Evolutionary conservation across 495 filamentous ascomycete genomes (phyloP).

Genomic region (Penicillium lagena): DNA sequence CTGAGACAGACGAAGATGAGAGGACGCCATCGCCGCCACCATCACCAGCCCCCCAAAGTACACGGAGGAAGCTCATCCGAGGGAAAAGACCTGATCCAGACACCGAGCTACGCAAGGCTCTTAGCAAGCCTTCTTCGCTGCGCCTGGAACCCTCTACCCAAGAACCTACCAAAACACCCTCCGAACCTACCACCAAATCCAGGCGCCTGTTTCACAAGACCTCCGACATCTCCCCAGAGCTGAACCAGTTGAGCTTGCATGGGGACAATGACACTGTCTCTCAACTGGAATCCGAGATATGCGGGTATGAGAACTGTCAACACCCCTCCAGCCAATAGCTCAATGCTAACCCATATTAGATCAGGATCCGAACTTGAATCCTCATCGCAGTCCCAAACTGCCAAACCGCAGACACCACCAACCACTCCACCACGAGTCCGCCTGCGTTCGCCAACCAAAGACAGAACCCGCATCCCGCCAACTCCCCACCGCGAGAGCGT

Average conservation of each 20-base stretch:
- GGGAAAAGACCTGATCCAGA: slow-evolving; percentile 25
- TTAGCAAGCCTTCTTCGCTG: slow-evolving; percentile 7
- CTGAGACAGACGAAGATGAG: slow-evolving; percentile 26
- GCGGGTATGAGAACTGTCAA: slow-evolving; percentile 11
- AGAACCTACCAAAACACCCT: slow-evolving; percentile 11
- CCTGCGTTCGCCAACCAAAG: slow-evolving; percentile 48
- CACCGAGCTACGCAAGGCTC: slow-evolving; percentile 7
- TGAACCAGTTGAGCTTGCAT: slow-evolving; percentile 16
- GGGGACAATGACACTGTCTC: slow-evolving; percentile 15
- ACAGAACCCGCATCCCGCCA: slow-evolving; percentile 40
- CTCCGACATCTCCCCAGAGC: slow-evolving; percentile 16
- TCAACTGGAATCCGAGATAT: slow-evolving; percentile 12
- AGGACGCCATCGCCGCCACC: slow-evolving; percentile 16
- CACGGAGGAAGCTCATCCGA: slow-evolving; percentile 28
- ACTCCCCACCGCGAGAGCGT: slow-evolving; percentile 58
- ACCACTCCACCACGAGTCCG: slow-evolving; percentile 34
- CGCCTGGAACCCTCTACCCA: slow-evolving; percentile 15
- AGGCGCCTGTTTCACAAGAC: slow-evolving; percentile 17
- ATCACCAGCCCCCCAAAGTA: slow-evolving; percentile 11
- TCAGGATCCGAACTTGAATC: neutral
- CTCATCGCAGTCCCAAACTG: slow-evolving; percentile 5
- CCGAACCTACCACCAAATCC: slow-evolving; percentile 7
- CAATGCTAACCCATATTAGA: neutral
- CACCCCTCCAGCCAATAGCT: too few species aligned
- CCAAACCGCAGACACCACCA: slow-evolving; percentile 33